Evolutionary conservation across 768 basidiomycete genomes (phyloP), one percentile per base, ranked within the genome.

Genomic region (Cystoderma amianthinum): DNA sequence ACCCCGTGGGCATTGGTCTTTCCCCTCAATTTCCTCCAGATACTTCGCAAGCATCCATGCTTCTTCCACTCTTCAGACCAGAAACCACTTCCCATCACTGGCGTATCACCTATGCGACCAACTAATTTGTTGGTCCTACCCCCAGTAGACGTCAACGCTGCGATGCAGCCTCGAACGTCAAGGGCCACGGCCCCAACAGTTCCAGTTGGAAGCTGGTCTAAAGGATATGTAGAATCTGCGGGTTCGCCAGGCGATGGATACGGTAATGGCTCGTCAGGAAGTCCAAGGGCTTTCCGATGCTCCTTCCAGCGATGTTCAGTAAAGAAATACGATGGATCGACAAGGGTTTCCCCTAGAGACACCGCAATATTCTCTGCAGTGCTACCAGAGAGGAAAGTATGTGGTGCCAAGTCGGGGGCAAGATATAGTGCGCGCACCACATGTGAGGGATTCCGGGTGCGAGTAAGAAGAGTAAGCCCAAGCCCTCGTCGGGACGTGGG

Each of bases 171-270:
- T 17, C 77, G 65, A 4, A 69, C 49, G 53, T 91, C 89, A 22
- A 91, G 64, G 3, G 85, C 87, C 5, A 92, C 86, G 1, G 89
- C 89, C 15, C 89, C 89, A 7, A 92, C 87, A 0, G 88, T 92
- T 9, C 88, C 89, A 12, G 62, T 82, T 3, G 89, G 84, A 46
- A 78, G 63, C 48, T 71, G 59, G 55, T 85, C 82, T 5, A 85
- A 61, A 11, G 64, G 49, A 13, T 52, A 48, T 13, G 54, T 49
- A 13, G 44, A 38, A 9, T 52, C 49, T 2, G 47, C 51, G n/a
- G n/a, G n/a, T n/a, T n/a, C n/a, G n/a, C n/a, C n/a, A n/a, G n/a
- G n/a, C n/a, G n/a, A n/a, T n/a, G n/a, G n/a, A 12, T 56, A 54
- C 6, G 80, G 74, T 15, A 71, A 49, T 0, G 78, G 80, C 34